phyloP scores from a whole-genome alignment of 2,329 filamentous ascomycete species.

The Fusarium veterinarium region DNA sequence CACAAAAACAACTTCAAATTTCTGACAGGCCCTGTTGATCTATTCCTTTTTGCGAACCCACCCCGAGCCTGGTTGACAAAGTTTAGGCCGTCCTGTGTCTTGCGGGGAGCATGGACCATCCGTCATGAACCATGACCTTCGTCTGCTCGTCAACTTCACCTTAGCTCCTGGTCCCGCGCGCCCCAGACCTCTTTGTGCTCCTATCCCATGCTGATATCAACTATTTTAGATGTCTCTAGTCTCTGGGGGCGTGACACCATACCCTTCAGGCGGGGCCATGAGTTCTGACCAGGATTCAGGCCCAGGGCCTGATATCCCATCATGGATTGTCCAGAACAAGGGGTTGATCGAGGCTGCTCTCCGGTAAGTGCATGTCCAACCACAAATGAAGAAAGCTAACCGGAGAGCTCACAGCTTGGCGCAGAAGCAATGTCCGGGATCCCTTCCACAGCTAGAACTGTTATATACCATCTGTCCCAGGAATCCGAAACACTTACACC shows the following conservation, averaged over 20 bases:
- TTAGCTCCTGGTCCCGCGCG: constrained; percentile 13
- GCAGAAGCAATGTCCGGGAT: constrained; percentile 38
- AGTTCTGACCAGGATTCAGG: constrained; percentile 20
- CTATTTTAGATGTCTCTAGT: constrained; percentile 42
- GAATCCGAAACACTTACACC: constrained; percentile 45
- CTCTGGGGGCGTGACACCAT: constrained; percentile 27
- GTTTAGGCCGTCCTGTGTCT: constrained; percentile 30
- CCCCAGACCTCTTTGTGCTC: constrained; percentile 29
- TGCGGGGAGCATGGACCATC: constrained; percentile 19
- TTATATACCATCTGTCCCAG: constrained; percentile 45
- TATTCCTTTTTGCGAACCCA: constrained; percentile 38
- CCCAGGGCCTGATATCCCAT: constrained; percentile 26
- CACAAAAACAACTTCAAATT: constrained; percentile 29
- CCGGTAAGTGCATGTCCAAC: constrained; percentile 29
- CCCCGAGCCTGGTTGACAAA: constrained; percentile 31
- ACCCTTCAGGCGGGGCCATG: constrained; percentile 27
- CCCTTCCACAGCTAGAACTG: constrained; percentile 39
- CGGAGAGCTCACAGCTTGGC: constrained; percentile 39
- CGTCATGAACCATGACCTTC: constrained; percentile 7
- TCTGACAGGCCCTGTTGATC: constrained; percentile 39
- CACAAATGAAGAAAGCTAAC: constrained; percentile 39
- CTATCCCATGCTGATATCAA: constrained; percentile 38
- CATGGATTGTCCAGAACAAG: constrained; percentile 37
- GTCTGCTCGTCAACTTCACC: constrained; percentile 30
- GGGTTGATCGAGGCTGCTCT: constrained; percentile 35